Evolutionary conservation across 148 eudicot species (phyloP).

Genomic region (Heliosperma pusillum): DNA sequence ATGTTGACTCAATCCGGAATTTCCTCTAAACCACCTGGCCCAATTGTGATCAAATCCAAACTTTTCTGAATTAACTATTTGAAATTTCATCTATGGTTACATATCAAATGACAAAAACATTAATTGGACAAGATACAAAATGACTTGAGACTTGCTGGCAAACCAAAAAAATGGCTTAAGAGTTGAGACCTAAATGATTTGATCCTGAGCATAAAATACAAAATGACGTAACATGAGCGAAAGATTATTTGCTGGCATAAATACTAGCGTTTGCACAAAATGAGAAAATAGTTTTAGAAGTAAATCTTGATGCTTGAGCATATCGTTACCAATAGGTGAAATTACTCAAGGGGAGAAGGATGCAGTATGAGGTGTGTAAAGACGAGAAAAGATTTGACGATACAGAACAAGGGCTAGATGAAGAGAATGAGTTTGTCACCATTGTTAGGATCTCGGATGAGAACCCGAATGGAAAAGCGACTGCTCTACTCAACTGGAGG

Average conservation of each 20-base stretch:
- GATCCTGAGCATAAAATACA: too few relatives aligned
- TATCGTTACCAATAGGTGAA: slow-evolving; percentile 35
- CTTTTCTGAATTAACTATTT: not conserved
- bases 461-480: slow-evolving; percentile 75
- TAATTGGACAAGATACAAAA: not conserved
- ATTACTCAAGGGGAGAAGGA: slow-evolving; percentile 60
- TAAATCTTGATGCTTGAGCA: not conserved
- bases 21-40: not conserved
- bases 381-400: slow-evolving; percentile 18
- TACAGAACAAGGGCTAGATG: slow-evolving; percentile 15
- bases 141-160: not conserved
- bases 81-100: not conserved
- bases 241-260: not conserved
- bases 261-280: not conserved
- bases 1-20: not conserved
- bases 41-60: not conserved
- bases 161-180: too few relatives aligned
- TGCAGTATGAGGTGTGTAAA: slow-evolving; percentile 55
- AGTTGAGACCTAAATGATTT: too few relatives aligned
- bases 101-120: not conserved
- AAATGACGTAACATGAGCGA: too few relatives aligned
- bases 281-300: not conserved
- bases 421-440: slow-evolving; percentile 71
- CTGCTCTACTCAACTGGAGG: slow-evolving; percentile 92
- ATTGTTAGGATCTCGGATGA: slow-evolving; percentile 73